A percentile compares a stretch with the other conserved stretches of the same genome.
phyloP scores from a whole-genome alignment of 139 green algal genomes.

The Dunaliella primolecta region DNA sequence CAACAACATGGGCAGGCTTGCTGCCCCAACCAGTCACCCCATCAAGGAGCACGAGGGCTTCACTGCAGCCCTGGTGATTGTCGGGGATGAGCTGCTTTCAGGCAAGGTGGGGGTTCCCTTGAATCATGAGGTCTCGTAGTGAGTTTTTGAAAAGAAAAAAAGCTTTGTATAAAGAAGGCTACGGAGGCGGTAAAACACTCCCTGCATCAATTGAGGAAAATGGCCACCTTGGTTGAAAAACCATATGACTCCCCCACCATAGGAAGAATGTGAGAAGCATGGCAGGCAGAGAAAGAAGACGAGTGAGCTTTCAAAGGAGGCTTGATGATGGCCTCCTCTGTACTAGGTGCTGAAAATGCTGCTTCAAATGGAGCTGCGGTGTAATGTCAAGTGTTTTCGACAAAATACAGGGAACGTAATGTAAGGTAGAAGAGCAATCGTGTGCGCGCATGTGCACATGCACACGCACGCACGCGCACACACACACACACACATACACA shows the following conservation, averaged over 20 bases:
- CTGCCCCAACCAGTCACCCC: neutral
- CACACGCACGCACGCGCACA: neutral
- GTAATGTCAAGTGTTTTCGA: neutral
- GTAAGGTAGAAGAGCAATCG: too few species aligned
- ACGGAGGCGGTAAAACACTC: too few species aligned
- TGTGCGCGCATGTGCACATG: too few species aligned
- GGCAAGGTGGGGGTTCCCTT: constrained; percentile 44
- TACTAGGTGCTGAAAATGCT: neutral
- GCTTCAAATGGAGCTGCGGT: neutral
- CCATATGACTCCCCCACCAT: too few species aligned
- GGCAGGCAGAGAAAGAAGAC: too few species aligned
- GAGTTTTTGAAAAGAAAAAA: neutral
- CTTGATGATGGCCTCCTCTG: too few species aligned
- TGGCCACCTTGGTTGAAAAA: too few species aligned
- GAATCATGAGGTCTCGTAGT: neutral
- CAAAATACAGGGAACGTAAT: neutral
- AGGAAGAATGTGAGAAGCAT: too few species aligned
- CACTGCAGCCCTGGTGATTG: constrained; percentile 45
- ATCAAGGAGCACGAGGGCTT: neutral
- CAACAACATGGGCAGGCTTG: neutral
- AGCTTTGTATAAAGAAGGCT: neutral
- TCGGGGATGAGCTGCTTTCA: constrained; percentile 77
- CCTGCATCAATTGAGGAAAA: too few species aligned
- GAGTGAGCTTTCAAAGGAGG: too few species aligned
- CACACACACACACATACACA: neutral